Evolutionary conservation across 306 rosid species (phyloP).

Genomic region (Gastrolobium bilobum): DNA sequence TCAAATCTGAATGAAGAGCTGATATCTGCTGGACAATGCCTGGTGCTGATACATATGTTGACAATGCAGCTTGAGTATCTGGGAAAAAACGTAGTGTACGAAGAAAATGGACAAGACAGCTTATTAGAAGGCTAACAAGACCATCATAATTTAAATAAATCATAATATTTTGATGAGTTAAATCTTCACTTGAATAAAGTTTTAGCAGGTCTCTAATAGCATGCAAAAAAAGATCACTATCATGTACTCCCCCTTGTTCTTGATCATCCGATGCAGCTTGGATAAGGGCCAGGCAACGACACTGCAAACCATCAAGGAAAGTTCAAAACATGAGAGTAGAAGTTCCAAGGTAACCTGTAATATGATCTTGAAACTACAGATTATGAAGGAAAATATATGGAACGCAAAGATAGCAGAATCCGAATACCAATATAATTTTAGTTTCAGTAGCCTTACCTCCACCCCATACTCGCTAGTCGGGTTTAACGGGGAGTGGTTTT

Average conservation of each 20-base stretch:
- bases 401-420: conserved; percentile 38
- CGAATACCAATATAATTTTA: conserved; percentile 15
- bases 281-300: conserved; percentile 86
- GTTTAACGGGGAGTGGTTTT: too few relatives aligned
- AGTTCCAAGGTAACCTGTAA: neutral
- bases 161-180: conserved; percentile 25
- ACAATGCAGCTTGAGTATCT: conserved; percentile 87
- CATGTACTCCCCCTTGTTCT: conserved; percentile 98
- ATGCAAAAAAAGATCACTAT: conserved; percentile 90
- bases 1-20: conserved; percentile 85
- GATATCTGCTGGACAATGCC: conserved; percentile 96
- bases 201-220: conserved; percentile 95
- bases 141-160: conserved; percentile 40
- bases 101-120: conserved; percentile 23
- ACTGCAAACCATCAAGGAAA: conserved; percentile 58
- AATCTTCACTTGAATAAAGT: conserved; percentile 83
- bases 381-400: conserved; percentile 31
- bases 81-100: conserved; percentile 42
- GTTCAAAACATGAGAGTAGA: conserved; percentile 33
- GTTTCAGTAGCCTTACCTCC: too few relatives aligned
- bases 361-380: conserved; percentile 6
- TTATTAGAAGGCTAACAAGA: conserved; percentile 44
- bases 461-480: too few relatives aligned
- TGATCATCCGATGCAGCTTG: conserved; percentile 96
- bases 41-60: conserved; percentile 96